A percentile compares a stretch with the other conserved stretches of the same genome.
Conservation (phyloP, 2,329 filamentous ascomycete genomes). For the Penicillium brevicompactum region DNA sequence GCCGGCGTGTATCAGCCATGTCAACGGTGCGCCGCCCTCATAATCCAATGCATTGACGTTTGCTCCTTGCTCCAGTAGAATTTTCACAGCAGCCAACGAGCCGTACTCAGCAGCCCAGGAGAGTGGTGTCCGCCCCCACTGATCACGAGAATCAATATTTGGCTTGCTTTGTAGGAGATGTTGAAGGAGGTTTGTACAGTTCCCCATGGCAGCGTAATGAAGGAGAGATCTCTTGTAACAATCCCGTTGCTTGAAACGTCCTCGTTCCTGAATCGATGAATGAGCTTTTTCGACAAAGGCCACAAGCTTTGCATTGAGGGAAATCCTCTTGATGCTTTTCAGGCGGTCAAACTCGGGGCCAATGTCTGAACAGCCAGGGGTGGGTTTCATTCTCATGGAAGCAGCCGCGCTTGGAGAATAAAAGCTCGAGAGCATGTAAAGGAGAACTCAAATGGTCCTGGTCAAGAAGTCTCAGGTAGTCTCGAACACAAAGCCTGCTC, state of each 20-base stretch:
- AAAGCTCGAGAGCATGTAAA: too few species aligned
- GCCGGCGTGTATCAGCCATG: not conserved
- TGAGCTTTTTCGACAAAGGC: too few species aligned
- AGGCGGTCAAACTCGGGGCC: too few species aligned
- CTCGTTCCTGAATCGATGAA: too few species aligned
- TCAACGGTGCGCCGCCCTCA: not conserved
- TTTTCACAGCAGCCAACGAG: not conserved
- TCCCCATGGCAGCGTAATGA: slow-evolving; percentile 1
- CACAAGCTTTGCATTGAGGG: too few species aligned
- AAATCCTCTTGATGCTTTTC: too few species aligned
- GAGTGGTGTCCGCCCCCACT: not conserved
- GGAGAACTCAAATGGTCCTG: too few species aligned
- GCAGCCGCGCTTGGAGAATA: too few species aligned
- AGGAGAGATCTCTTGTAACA: not conserved
- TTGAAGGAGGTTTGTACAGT: not conserved
- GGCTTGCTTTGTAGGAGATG: not conserved
- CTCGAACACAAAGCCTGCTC: too few species aligned
- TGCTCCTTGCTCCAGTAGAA: slow-evolving; percentile 1
- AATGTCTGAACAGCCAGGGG: too few species aligned
- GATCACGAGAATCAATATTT: not conserved
- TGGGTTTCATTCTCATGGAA: too few species aligned
- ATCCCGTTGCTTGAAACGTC: not conserved
- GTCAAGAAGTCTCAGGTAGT: too few species aligned
- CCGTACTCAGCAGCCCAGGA: slow-evolving; percentile 1
- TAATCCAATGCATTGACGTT: slow-evolving; percentile 2